Evolutionary conservation across 1,284 basidiomycete genomes (phyloP).

Genomic region (Puccinia hordei): DNA sequence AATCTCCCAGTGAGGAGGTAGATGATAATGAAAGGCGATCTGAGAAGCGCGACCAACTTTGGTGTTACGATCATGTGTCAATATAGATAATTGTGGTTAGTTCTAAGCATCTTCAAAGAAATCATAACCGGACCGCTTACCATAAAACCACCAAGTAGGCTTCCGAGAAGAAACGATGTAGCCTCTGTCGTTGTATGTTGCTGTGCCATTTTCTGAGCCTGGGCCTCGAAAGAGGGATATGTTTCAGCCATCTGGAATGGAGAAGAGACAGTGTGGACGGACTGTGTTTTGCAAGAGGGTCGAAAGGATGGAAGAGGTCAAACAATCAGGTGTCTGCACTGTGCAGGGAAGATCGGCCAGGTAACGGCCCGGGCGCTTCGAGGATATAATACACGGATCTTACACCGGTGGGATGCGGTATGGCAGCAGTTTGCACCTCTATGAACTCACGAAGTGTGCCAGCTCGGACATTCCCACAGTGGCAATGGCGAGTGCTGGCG

Average conservation of each 20-base stretch:
- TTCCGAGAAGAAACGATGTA: constrained; percentile 3
- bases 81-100: neutral
- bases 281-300: neutral
- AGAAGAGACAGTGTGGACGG: neutral
- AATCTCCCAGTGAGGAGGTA: constrained; percentile 4
- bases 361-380: neutral
- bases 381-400: neutral
- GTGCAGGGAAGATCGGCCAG: neutral
- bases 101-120: neutral
- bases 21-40: constrained; percentile 17
- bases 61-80: neutral
- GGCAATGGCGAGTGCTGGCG: neutral
- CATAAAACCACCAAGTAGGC: constrained; percentile 4
- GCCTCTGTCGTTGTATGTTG: neutral
- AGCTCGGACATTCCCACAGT: neutral
- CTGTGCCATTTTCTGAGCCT: neutral
- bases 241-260: neutral
- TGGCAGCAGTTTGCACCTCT: neutral
- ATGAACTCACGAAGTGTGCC: neutral
- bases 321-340: neutral
- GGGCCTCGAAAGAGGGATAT: neutral
- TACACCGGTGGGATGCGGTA: neutral
- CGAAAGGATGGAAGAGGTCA: neutral
- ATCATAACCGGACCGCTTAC: neutral
- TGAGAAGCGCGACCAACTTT: constrained; percentile 20